Evolutionary conservation across 2,329 filamentous ascomycete species (phyloP), one percentile per base, ranked within the genome.

Genomic region (Dryadomyces quercus-mongolicae): DNA sequence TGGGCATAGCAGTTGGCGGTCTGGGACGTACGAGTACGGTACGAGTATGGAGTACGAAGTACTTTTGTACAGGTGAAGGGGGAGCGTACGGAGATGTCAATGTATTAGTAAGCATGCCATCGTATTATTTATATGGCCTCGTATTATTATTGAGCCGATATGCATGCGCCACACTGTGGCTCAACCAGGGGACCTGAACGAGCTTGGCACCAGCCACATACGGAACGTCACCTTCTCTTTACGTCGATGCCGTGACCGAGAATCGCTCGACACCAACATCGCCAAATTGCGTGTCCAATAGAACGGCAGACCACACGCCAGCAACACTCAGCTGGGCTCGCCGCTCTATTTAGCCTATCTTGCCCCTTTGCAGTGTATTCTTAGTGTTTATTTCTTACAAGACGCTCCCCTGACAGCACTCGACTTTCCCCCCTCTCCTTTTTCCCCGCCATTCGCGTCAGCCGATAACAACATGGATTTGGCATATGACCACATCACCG

Each of bases 401-500:
- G 36, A 12, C 36, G 36, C 36, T 5, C 36, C 36, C 8, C 36
- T 4, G 8, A 12, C 15, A 3, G 15, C 13, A 13, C 42, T 22
- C 12, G 22, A 52, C 40, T 22, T 20, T 22, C 21, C 31, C 38
- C 9, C 44, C 49, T 38, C 25, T 8, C 49, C 21, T 47, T 18
- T 25, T 15, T 45, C 15, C 44, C 21, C 42, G n/a, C 34, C 42
- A 22, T 21, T 31, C 9, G 18, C 42, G 3, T 21, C 45, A 38
- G 5, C 13, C 6, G 31, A 15, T 20, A 3, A 40, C 31, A 64
- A 60, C 60, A 97, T 98, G 93, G 93, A 98, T 80, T 77, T 94
- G 65, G 91, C 91, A 47, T 98, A 97, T 78, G 93, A 98, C 66
- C 90, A 95, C 69, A 95, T 97, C 64, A 84, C 89, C 67, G 89